Base-by-base conservation (phyloP, 768 basidiomycete genomes). In the Boletellus emodensis region DNA sequence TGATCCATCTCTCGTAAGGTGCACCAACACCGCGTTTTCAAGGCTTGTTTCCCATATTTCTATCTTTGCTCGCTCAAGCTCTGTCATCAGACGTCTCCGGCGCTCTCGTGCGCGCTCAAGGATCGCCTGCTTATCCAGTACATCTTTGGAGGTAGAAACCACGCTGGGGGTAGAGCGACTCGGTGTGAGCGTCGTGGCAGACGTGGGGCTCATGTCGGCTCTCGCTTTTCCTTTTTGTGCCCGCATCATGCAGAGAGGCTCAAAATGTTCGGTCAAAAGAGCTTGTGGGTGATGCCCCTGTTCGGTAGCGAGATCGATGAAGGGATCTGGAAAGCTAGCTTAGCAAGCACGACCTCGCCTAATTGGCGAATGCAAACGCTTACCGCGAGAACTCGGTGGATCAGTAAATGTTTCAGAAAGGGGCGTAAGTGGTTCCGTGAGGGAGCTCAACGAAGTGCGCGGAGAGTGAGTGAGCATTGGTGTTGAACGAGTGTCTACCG, bases 41-140 rank as follows among this genome's bases (percentile, higher is more conserved):
- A 87, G 75, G 36, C 80, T 82, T 44, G 77, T 75, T 68, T 87
- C 85, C 88, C 88, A 89, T 49, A 89, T 65, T 59, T 84, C 81
- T 26, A 79, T 72, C 60, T 84, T 84, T 20, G 82, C 78, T 46
- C 69, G 71, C 43, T 82, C 75, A 40, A 90, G 67, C 67, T 85
- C 82, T 10, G 67, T 68, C 48, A 69, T 68, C 34, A 90, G 56
- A 56, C 79, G 72, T 48, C 68, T 66, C 51, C 79, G 77, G 59
- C 78, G 74, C 57, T 79, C 78, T 47, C 68, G 72, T 13, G 85
- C 86, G 13, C 75, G 74, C 39, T 63, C 69, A 30, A 89, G 52
- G 18, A 84, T 67, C 11, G 74, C 76, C 22, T 69, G 72, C 54
- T 72, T 77, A 42, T 68, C 65, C 17, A 57, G 41, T 6, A 35